These are phyloP conservation scores for Phyllosticta citrichinensis DNA, from an alignment of 2,329 filamentous ascomycete genomes.

Conservation along the genomic window DNA sequence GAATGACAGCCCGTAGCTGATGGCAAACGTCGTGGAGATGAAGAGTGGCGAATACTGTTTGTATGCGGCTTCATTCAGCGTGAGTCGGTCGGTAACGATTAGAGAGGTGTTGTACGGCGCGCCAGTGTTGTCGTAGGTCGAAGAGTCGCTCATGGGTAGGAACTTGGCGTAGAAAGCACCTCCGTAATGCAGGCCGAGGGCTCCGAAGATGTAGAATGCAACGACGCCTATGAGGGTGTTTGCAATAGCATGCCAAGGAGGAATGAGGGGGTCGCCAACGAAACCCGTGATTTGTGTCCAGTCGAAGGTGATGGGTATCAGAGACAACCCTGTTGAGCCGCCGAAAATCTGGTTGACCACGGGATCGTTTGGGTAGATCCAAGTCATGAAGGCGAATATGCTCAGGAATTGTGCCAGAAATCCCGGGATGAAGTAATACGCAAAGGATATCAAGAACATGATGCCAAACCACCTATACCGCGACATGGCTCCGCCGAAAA, in stretches of 20 bases:
- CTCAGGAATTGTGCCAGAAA: slow-evolving; percentile 2
- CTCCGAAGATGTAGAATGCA: slow-evolving; percentile 14
- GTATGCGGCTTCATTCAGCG: slow-evolving; percentile 26
- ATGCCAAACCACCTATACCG: slow-evolving; percentile 20
- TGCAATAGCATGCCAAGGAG: slow-evolving; percentile 46
- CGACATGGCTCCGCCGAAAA: slow-evolving; percentile 6
- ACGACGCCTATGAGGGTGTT: slow-evolving; percentile 36
- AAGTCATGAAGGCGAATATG: background rate
- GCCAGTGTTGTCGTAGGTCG: slow-evolving; percentile 26
- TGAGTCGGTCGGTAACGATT: slow-evolving; percentile 1
- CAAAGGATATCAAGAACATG: slow-evolving; percentile 15
- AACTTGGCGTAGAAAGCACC: slow-evolving; percentile 47
- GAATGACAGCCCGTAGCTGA: background rate
- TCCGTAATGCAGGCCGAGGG: slow-evolving; percentile 38
- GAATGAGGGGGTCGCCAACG: slow-evolving; percentile 12
- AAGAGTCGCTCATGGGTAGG: slow-evolving; percentile 10
- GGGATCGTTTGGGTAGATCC: slow-evolving; percentile 44
- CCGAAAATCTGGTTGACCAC: slow-evolving; percentile 22
- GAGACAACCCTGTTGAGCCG: background rate
- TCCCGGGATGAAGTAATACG: slow-evolving; percentile 12
- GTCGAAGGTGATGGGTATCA: slow-evolving; percentile 17
- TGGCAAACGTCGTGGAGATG: slow-evolving; percentile 16
- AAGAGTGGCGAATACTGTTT: slow-evolving; percentile 22
- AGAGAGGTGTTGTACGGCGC: slow-evolving; percentile 9
- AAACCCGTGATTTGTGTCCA: slow-evolving; percentile 12